A percentile compares a stretch with the other conserved stretches of the same genome.
Evolutionary conservation across 371 early-diverging fungal genomes (phyloP).

Genomic region (Astathelohania contejeani): DNA sequence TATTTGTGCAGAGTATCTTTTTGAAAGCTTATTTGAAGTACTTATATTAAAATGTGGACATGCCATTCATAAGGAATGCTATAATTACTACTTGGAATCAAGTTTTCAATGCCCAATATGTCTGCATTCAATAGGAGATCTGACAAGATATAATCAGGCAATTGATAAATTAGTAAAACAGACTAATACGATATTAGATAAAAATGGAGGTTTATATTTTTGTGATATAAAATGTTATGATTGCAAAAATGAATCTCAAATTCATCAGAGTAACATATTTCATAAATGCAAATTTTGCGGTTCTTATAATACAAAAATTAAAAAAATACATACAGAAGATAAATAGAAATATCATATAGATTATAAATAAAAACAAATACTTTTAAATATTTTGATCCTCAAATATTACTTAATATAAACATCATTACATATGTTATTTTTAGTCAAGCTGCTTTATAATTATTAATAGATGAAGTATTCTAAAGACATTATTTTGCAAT

Average conservation of each 20-base stretch:
- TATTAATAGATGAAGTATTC: no score
- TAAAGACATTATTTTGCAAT: no score
- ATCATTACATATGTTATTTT: no score
- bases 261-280: conserved; percentile 74
- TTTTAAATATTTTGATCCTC: no score
- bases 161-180: conserved; percentile 57
- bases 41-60: conserved; percentile 75
- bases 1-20: conserved; percentile 85
- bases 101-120: conserved; percentile 88
- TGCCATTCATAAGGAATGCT: conserved; percentile 72
- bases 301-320: conserved; percentile 72
- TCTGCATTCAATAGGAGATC: conserved; percentile 70
- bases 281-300: conserved; percentile 71
- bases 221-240: conserved; percentile 71
- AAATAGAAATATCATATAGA: no score
- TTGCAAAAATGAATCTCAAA: conserved; percentile 64
- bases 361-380: no score
- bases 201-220: conserved; percentile 57
- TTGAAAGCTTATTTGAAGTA: conserved; percentile 61
- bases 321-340: not conserved
- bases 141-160: conserved; percentile 61
- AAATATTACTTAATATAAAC: no score
- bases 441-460: no score
- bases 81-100: conserved; percentile 62
- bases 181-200: conserved; percentile 64